phyloP scores from a whole-genome alignment of 1,284 basidiomycete species.

The Puccinia brachypodii region DNA sequence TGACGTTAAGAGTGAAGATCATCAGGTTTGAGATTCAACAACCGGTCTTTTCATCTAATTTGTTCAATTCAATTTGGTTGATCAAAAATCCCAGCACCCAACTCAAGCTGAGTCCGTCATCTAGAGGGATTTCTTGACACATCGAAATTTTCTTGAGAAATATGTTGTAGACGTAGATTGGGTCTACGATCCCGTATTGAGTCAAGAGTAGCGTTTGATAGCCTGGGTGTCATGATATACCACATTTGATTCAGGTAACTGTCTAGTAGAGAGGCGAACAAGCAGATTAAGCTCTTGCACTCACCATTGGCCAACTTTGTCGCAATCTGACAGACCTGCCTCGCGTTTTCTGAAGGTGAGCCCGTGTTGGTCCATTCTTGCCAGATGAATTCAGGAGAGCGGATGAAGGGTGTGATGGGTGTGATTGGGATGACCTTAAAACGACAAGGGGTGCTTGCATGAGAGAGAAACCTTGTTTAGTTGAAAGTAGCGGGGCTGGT shows the following conservation, averaged over 20 bases:
- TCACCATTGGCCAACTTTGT: conserved; percentile 42
- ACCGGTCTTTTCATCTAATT: background rate
- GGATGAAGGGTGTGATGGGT: conserved; percentile 34
- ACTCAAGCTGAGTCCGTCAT: conserved; percentile 44
- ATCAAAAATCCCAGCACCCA: conserved; percentile 46
- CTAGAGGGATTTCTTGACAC: conserved; percentile 26
- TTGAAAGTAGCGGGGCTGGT: background rate
- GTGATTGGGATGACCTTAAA: conserved; percentile 44
- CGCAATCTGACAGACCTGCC: conserved; percentile 34
- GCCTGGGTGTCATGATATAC: background rate
- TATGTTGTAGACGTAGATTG: conserved; percentile 18
- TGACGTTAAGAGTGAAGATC: too few species aligned
- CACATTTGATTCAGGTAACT: background rate
- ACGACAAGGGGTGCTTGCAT: background rate
- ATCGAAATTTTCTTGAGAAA: conserved; percentile 4
- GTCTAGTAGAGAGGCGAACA: background rate
- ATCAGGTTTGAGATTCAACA: background rate
- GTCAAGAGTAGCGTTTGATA: conserved; percentile 42
- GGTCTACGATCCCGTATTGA: conserved; percentile 42
- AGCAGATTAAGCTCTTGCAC: too few species aligned
- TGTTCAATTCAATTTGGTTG: conserved; percentile 35
- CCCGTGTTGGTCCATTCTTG: conserved; percentile 45
- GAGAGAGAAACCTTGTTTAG: background rate
- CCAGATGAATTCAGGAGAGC: conserved; percentile 27
- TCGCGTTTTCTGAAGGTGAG: background rate